These are phyloP conservation scores for Solanum stenotomum DNA, from an alignment of 257 asterid genomes.

Conservation along the genomic window DNA sequence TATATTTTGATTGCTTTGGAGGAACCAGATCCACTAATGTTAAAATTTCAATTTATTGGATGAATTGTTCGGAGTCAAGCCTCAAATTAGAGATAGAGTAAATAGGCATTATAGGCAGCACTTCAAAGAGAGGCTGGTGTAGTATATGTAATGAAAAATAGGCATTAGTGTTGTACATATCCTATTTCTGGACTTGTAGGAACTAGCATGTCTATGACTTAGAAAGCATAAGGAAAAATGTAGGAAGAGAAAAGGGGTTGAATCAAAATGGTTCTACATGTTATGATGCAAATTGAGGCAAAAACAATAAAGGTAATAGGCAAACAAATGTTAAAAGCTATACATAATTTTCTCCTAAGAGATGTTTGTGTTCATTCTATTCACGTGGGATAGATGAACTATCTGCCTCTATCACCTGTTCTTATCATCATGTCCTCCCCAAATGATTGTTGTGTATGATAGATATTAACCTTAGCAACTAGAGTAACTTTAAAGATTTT, in stretches of 20 bases:
- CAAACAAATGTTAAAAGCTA: not conserved
- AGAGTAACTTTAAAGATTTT: not conserved
- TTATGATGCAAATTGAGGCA: not conserved
- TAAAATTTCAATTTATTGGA: no score
- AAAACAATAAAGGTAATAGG: not conserved
- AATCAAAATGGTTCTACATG: not conserved
- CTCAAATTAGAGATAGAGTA: no score
- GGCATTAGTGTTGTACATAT: not conserved
- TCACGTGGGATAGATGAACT: not conserved
- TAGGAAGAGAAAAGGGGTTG: not conserved
- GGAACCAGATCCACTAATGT: no score
- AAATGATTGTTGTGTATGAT: not conserved
- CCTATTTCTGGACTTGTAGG: not conserved
- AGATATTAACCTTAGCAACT: not conserved
- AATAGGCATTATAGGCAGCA: no score
- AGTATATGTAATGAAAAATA: not conserved
- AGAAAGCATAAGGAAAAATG: not conserved
- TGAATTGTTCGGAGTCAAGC: no score
- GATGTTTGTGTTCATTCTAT: not conserved
- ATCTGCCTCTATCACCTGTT: not conserved
- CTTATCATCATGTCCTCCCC: not conserved
- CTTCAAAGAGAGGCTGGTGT: not conserved
- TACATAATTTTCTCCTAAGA: not conserved
- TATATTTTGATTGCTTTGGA: no score
- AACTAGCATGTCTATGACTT: not conserved